These are phyloP conservation scores for Citrus cavaleriei DNA, from an alignment of 345 rosid genomes.

Conservation along the genomic window DNA sequence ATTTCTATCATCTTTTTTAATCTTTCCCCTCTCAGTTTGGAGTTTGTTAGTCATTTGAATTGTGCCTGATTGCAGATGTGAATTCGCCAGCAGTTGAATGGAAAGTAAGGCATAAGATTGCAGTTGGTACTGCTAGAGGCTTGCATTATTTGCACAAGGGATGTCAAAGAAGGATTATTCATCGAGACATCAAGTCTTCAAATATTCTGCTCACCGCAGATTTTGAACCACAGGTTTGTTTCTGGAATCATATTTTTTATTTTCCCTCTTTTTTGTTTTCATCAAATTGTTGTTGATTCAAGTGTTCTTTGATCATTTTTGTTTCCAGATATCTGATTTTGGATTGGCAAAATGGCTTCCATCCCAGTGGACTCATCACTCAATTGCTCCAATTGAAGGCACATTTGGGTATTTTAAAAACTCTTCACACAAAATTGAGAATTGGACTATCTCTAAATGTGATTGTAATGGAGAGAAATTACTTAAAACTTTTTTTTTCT, in stretches of 20 bases:
- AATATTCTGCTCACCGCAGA: constrained; percentile 76
- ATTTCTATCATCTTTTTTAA: constrained; percentile 6
- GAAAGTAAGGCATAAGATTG: constrained; percentile 76
- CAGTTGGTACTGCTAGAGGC: constrained; percentile 81
- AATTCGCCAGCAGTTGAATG: constrained; percentile 53
- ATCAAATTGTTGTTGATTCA: background rate
- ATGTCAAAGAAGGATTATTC: constrained; percentile 89
- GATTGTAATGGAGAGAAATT: background rate
- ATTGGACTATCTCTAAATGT: background rate
- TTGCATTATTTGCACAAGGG: constrained; percentile 86
- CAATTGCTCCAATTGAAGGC: constrained; percentile 97
- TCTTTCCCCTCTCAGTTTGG: background rate
- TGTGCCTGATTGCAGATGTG: constrained; percentile 34
- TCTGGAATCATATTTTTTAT: background rate
- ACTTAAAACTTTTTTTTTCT: background rate
- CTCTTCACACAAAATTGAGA: background rate
- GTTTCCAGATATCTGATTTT: constrained; percentile 79
- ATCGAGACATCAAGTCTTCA: constrained; percentile 92
- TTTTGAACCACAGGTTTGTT: constrained; percentile 64
- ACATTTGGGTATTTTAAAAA: constrained; percentile 73
- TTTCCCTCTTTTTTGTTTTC: background rate
- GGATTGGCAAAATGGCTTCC: constrained; percentile 99
- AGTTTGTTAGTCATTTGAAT: background rate
- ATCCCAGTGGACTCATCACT: constrained; percentile 97
- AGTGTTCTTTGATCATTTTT: background rate